Percentiles rank a stretch among this genome's conserved stretches.
phyloP scores from a whole-genome alignment of 371 early-diverging fungal genomes.

The Mucor sp. region DNA sequence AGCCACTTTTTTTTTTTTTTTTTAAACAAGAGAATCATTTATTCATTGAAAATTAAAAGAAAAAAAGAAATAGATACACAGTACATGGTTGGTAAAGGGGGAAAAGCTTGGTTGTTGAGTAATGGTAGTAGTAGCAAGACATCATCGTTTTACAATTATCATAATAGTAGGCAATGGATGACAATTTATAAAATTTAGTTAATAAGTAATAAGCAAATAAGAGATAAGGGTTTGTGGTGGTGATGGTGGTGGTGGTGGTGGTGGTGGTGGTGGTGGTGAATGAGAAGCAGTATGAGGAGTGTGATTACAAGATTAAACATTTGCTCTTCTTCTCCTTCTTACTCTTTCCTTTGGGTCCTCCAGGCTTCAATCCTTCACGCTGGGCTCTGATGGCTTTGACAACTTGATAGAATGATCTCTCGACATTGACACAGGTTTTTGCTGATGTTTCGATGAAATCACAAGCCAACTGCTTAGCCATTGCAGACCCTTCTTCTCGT shows the following conservation, averaged over 20 bases:
- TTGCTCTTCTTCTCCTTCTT: constrained; percentile 42
- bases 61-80: neutral
- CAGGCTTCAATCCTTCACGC: constrained; percentile 41
- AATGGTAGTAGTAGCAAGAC: neutral
- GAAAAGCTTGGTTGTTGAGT: neutral
- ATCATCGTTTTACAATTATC: neutral
- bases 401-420: constrained; percentile 64
- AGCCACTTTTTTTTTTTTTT: neutral
- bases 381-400: constrained; percentile 59
- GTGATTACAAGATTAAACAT: constrained; percentile 38
- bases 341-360: constrained; percentile 28
- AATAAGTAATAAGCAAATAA: constrained; percentile 2
- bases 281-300: neutral
- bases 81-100: neutral
- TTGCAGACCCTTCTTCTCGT: constrained; percentile 73
- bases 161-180: neutral
- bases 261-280: too few species aligned
- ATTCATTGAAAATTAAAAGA: neutral
- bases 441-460: constrained; percentile 84
- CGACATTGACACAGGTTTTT: constrained; percentile 82
- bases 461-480: constrained; percentile 68
- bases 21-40: neutral
- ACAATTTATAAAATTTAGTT: constrained; percentile 2
- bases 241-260: too few species aligned
- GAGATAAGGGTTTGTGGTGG: neutral